Percentiles rank a stretch among this genome's conserved stretches.
Evolutionary conservation across 2,329 filamentous ascomycete species (phyloP).

Genomic region (Colletotrichum sp.): DNA sequence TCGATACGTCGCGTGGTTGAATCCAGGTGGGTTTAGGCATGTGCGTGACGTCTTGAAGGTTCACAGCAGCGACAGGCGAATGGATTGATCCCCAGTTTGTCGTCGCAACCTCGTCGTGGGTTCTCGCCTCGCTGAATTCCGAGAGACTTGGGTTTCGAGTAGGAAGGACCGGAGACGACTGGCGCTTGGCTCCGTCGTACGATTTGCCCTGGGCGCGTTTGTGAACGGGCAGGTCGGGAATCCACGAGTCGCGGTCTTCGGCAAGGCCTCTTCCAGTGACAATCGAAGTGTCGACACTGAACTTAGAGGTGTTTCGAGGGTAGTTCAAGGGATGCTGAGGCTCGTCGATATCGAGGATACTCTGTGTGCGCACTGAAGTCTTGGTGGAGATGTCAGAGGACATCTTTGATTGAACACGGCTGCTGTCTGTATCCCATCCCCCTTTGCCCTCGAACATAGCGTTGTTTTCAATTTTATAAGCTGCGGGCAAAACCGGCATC

Average conservation of each 20-base stretch:
- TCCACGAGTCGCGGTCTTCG: slow-evolving; percentile 43
- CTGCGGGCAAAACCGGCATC: slow-evolving; percentile 42
- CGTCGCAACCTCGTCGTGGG: slow-evolving; percentile 44
- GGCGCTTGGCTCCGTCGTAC: slow-evolving; percentile 41
- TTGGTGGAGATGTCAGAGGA: slow-evolving; percentile 43
- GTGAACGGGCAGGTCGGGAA: slow-evolving; percentile 34
- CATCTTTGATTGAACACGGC: slow-evolving; percentile 26
- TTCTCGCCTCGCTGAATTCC: slow-evolving; percentile 37
- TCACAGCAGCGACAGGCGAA: slow-evolving; percentile 50
- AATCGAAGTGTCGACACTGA: slow-evolving; percentile 32
- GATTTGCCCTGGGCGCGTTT: slow-evolving; percentile 6
- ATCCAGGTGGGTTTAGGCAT: slow-evolving; percentile 48
- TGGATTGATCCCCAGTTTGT: slow-evolving; percentile 57
- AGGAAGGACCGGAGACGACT: slow-evolving; percentile 57
- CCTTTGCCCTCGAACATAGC: slow-evolving; percentile 23
- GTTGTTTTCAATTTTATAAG: slow-evolving; percentile 29
- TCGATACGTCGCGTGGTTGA: slow-evolving; percentile 26
- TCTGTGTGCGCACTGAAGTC: slow-evolving; percentile 43
- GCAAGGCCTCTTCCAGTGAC: slow-evolving; percentile 26
- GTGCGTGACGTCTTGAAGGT: slow-evolving; percentile 45
- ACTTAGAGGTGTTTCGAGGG: slow-evolving; percentile 29
- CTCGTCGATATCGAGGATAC: slow-evolving; percentile 43
- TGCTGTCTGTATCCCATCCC: slow-evolving; percentile 10
- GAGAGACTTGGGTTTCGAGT: slow-evolving; percentile 37
- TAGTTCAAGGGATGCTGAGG: slow-evolving; percentile 20